phyloP scores from a whole-genome alignment of 345 rosid genomes.

The Limnanthes douglasii region DNA sequence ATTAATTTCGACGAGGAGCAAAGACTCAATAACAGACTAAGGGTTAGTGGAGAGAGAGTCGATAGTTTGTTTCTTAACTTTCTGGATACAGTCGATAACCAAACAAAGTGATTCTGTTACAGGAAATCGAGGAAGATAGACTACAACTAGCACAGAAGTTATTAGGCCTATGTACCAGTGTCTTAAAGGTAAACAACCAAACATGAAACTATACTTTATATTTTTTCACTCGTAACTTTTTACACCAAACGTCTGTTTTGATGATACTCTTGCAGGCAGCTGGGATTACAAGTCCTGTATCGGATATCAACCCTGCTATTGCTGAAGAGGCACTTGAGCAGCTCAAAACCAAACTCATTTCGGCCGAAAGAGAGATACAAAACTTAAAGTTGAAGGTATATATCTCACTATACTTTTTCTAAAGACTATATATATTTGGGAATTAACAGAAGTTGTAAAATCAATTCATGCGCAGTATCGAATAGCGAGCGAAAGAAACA shows the following conservation, averaged over 20 bases:
- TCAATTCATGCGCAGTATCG: conserved; percentile 21
- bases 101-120: conserved; percentile 6
- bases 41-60: conserved; percentile 19
- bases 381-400: conserved; percentile 44
- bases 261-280: conserved; percentile 14
- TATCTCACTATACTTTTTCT: not conserved
- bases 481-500: conserved; percentile 30
- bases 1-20: conserved; percentile 44
- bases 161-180: conserved; percentile 46
- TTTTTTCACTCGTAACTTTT: too few species aligned
- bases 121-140: conserved; percentile 65
- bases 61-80: not conserved
- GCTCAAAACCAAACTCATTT: conserved; percentile 36
- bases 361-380: conserved; percentile 52
- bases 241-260: not conserved
- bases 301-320: conserved; percentile 39
- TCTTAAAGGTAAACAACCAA: conserved; percentile 38
- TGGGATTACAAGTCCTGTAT: conserved; percentile 21
- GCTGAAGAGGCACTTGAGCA: conserved; percentile 81
- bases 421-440: not conserved
- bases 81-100: not conserved
- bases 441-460: not conserved
- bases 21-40: conserved; percentile 30
- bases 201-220: too few species aligned
- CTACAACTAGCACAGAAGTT: conserved; percentile 56